Base-by-base conservation (phyloP, 192 early-diverging fungal genomes). In the Coemansia sp. region DNA sequence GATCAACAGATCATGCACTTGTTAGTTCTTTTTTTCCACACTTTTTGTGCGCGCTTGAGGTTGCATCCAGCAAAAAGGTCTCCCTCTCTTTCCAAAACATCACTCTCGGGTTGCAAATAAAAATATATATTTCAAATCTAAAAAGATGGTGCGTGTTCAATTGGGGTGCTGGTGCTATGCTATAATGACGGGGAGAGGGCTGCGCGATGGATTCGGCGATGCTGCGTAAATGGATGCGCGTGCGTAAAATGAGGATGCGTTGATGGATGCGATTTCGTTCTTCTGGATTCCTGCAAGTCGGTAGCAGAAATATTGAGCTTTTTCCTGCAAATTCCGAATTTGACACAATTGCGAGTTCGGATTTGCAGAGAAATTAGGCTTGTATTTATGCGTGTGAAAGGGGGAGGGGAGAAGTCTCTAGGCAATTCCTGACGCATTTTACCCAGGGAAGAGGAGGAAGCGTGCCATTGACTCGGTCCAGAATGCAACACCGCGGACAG, bases 41-140 rank as follows among this genome's bases (percentile, higher is more conserved):
- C 38, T 13, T 48, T 48, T 48, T 48, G 22, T 3, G 49, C 49
- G 11, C 10, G 49, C 3, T 22, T 25, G 49, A 52, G 20, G 25
- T 52, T 52, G 49, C 49, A 52, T 52, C 49, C 49, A 25, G 15
- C 23, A 52, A 20, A 20, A 48, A 17, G 45, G 29, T 29, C 8
- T 25, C 42, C 53, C 40, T 65, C 63, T 58, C 55, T 65, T 65
- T 52, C 54, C 54, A 40, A 65, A 65, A 54, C 53, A 23, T 65
- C 63, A 49, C 56, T 65, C 56, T 58, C 55, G 55, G 55, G 63
- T 65, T 65, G 38, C 63, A 48, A 48, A 65, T 52, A 64, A 52
- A 54, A 40, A 54, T n/a, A n/a, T 63, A 65, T 58, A 38, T 65
- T 65, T 40, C 54, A 46, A 50, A 64, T 25, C 25, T 57, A 22